Evolutionary conservation across 2,329 filamentous ascomycete genomes (phyloP), one percentile per base, ranked within the genome.

Genomic region (Fusarium solani-melongenae): DNA sequence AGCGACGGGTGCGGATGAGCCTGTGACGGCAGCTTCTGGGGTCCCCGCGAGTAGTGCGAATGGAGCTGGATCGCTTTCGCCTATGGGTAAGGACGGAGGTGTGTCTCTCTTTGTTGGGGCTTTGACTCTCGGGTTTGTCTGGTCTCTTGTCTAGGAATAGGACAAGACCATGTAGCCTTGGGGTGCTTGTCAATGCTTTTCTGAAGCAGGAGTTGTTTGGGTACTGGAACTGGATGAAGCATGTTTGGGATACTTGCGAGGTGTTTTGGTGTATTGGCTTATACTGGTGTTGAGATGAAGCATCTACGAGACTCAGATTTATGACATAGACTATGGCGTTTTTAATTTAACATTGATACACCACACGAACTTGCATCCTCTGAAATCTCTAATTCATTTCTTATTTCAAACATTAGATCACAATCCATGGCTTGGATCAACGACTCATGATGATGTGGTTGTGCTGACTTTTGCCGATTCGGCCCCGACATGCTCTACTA

Each of bases 11-110:
- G 89, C 89, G 2, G 70, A 80, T 4, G 86, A 87, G 55, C 81
- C 88, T 0, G 87, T 88, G 1, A 75, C 82, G 4, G 89, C 89
- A 0, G 87, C 85, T 5, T 82, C 80, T n/a, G 86, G 85, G 2
- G 67, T 88, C 8, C 72, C 76, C 4, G 55, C 59, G 17, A 49
- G 24, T 10, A 61, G 51, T 5, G 56, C 70, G 39, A 73, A 62
- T 11, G 70, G 55, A 12, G 71, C 72, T 29, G 51, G 29, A 15
- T 68, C 66, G 12, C 49, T 74, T 34, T 70, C 64, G 6, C 64
- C 66, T 5, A 49, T 59, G 14, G 44, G 33, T 12, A 53, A 33
- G 11, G 39, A 59, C 12, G 38, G 57, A 15, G 29, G 31, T 31
- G 22, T 63, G 15, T 62, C 71, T n/a, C 46, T 67, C 14, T 34